Evolutionary conservation across 768 basidiomycete species (phyloP).

Genomic region (Candolleomyces aberdarensis): DNA sequence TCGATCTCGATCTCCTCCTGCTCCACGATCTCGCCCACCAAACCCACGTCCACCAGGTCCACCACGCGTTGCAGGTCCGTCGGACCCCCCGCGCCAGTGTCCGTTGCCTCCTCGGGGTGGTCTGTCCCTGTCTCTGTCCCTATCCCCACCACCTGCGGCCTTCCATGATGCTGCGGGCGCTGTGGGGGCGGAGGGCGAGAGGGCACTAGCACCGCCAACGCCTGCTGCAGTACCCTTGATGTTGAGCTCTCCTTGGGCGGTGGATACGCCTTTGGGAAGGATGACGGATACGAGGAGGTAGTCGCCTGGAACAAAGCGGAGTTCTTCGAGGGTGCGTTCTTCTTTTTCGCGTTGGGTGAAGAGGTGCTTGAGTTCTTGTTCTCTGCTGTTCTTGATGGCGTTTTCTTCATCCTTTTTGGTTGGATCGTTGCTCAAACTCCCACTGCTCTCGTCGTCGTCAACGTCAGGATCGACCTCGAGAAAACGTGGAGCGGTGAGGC

Average conservation of each 20-base stretch:
- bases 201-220: conserved; percentile 10
- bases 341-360: conserved; percentile 36
- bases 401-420: no score
- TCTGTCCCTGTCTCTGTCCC: conserved; percentile 50
- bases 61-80: conserved; percentile 40
- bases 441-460: no score
- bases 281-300: conserved; percentile 73
- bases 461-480: conserved; percentile 41
- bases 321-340: conserved; percentile 73
- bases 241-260: conserved; percentile 37
- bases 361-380: no score
- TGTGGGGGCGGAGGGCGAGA: not conserved
- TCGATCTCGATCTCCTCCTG: conserved; percentile 33
- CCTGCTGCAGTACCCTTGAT: conserved; percentile 14
- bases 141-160: conserved; percentile 29
- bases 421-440: no score
- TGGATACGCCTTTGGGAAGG: conserved; percentile 63
- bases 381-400: no score
- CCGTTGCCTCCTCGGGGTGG: conserved; percentile 27
- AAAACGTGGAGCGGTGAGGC: conserved; percentile 55
- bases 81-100: conserved; percentile 74
- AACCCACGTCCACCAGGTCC: not conserved
- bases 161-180: not conserved
- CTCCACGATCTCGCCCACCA: conserved; percentile 23
- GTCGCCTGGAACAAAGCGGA: conserved; percentile 79